These are phyloP conservation scores for Candida awuae DNA, from an alignment of 805 yeast species.

Conservation along the genomic window DNA sequence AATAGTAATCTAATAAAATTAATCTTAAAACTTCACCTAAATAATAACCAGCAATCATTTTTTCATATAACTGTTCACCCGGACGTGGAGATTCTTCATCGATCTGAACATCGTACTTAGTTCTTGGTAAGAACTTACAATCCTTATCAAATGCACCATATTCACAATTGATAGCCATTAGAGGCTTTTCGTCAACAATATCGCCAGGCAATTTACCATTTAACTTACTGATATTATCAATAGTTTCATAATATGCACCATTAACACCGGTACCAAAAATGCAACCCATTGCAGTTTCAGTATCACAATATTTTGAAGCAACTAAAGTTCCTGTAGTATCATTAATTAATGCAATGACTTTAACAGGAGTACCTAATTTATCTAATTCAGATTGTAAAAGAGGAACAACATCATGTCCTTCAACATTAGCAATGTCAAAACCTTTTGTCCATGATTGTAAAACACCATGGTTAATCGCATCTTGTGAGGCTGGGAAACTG, in stretches of 20 bases:
- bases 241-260: slow-evolving; percentile 87
- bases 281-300: slow-evolving; percentile 85
- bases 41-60: slow-evolving; percentile 96
- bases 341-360: slow-evolving; percentile 86
- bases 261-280: slow-evolving; percentile 97
- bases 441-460: slow-evolving; percentile 98
- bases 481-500: slow-evolving; percentile 83
- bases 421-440: slow-evolving; percentile 86
- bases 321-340: slow-evolving; percentile 97
- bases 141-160: slow-evolving; percentile 97
- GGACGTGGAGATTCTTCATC: slow-evolving; percentile 91
- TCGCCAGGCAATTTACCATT: slow-evolving; percentile 62
- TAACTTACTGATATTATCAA: slow-evolving; percentile 69
- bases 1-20: slow-evolving; percentile 62
- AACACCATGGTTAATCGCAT: slow-evolving; percentile 74
- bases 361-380: slow-evolving; percentile 61
- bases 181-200: slow-evolving; percentile 44
- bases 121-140: slow-evolving; percentile 76
- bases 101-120: slow-evolving; percentile 73
- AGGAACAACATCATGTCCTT: slow-evolving; percentile 90
- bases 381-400: slow-evolving; percentile 74
- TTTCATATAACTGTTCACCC: slow-evolving; percentile 91
- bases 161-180: slow-evolving; percentile 97
- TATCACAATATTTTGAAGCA: slow-evolving; percentile 88
- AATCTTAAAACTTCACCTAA: slow-evolving; percentile 87